phyloP scores from a whole-genome alignment of 2,329 filamentous ascomycete genomes.

The Ceratocystis lukuohia region DNA sequence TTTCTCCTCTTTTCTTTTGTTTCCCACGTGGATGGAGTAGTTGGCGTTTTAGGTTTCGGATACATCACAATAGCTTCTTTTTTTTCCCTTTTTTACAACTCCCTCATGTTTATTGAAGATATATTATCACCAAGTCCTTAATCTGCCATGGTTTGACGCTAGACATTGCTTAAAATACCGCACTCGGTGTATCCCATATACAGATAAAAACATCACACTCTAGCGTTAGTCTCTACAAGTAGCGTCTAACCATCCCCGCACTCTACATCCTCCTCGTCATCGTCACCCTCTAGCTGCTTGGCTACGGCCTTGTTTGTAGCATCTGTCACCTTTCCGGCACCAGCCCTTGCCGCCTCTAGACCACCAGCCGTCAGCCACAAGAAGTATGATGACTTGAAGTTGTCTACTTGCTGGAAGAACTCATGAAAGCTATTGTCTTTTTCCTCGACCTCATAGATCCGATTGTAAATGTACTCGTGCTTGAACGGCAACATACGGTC shows the following conservation, averaged over 20 bases:
- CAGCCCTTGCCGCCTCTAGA: constrained; percentile 42
- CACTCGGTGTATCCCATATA: neutral
- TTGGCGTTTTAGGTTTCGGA: neutral
- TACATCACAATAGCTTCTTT: neutral
- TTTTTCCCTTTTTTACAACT: neutral
- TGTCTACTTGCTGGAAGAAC: constrained; percentile 69
- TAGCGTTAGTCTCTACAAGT: neutral
- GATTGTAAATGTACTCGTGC: constrained; percentile 76
- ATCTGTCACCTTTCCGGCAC: constrained; percentile 24
- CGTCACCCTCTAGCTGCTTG: constrained; percentile 39
- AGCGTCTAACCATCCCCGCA: constrained; percentile 31
- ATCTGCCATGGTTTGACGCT: neutral
- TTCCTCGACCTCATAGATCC: constrained; percentile 84
- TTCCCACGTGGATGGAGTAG: neutral
- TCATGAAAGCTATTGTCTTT: constrained; percentile 67
- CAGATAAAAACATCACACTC: neutral
- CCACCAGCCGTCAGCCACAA: constrained; percentile 61
- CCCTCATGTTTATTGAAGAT: neutral
- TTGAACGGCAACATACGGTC: constrained; percentile 79
- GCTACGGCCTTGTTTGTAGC: constrained; percentile 33
- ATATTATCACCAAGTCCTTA: neutral
- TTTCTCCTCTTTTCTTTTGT: neutral
- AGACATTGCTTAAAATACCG: neutral
- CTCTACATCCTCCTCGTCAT: constrained; percentile 37
- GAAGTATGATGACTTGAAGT: constrained; percentile 58